Base-by-base conservation (phyloP, 1,284 basidiomycete genomes). In the Polyporus tsugae region DNA sequence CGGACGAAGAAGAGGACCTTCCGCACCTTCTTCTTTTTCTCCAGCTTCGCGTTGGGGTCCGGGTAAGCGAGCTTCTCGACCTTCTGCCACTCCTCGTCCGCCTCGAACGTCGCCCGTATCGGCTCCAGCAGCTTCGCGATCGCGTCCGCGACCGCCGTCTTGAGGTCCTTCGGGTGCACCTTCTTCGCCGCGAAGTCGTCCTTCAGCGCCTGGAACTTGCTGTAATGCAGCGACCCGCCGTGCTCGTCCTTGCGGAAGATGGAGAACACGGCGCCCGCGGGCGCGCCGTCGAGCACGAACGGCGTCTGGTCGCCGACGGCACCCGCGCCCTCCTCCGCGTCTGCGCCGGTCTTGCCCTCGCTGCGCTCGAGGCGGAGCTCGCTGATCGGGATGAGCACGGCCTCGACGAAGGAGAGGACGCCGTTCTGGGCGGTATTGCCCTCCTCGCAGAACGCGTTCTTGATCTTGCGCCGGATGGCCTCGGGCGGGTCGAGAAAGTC, bases 401-500 rank as follows among this genome's bases (percentile, higher is more conserved):
- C 90, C 72, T 92, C 84, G 67, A 94, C 88, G 84, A 99, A 99
- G 1, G 95, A 87, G 6, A 99, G 87, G 0, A 99, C 85, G 44
- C 97, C 97, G 80, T 99, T 99, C 39, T 93, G 95, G 62, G 91
- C 87, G 42, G 92, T 84, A 76, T 94, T 96, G n/a, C 97, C 97
- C 72, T 97, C 95, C 72, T 96, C 95, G 79, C 97, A 99, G 77
- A 98, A 94, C 0, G 98, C 97, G 52, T 86, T 86, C 80, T 95
- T 96, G 81, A 99, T 91, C 85, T 99, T 99, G 81, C 91, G 91
- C 76, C 92, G 90, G 63, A 99, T 88, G 39, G 87, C 88, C 55
- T 94, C 92, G 0, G 97, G 91, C 17, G 90, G 80, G 82, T 99
- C 97, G 73, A 99, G 90, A 82, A 99, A 97, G 83, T 99, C 97